Base-by-base conservation (phyloP, 2,329 filamentous ascomycete genomes). In the Alternaria postmessia region DNA sequence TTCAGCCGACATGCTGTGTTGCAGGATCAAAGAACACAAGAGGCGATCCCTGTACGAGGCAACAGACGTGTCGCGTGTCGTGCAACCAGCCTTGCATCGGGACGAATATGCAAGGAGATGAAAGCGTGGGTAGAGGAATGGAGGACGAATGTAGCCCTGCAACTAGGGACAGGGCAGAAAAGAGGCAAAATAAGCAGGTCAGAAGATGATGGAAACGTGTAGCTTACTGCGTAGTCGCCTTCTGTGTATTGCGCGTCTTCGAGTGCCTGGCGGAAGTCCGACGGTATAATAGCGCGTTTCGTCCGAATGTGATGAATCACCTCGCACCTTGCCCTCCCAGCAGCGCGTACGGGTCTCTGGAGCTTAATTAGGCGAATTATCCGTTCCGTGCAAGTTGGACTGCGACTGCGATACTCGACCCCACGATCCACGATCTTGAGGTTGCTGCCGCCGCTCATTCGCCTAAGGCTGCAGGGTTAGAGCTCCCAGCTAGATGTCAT, bases 161-260 rank as follows among this genome's bases (percentile, higher is more conserved):
- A n/a, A 30, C 11, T 26, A 42, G 57, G 41, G 32, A 20, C 41
- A 59, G 59, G 53, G 47, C 38, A 28, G 48, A 24, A 51, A 62
- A 47, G 54, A 47, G 34, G n/a, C 32, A 55, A 42, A 54, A 44
- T 20, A 43, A n/a, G 14, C 32, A 30, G 51, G 46, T 26, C 46
- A 49, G 39, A 61, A 57, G 39, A 38, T 47, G 12, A 53, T 47
- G 42, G 36, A 62, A 53, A 41, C 20, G 46, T 26, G 32, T 24
- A 67, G 65, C 69, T 67, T 71, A 67, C 68, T 62, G 64, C 41
- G 57, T 47, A 41, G 64, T 56, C 54, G 54, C 59, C 41, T 42
- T 34, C 51, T 51, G 36, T 54, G 71, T 62, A 42, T 74, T 75
- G 71, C 74, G 74, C 71, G 74, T 75, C 72, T 62, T 62, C 53